Percentiles rank a stretch among this genome's conserved stretches.
Evolutionary conservation across 106 monocot species (phyloP).

Genomic region (Gastrodia elata): DNA sequence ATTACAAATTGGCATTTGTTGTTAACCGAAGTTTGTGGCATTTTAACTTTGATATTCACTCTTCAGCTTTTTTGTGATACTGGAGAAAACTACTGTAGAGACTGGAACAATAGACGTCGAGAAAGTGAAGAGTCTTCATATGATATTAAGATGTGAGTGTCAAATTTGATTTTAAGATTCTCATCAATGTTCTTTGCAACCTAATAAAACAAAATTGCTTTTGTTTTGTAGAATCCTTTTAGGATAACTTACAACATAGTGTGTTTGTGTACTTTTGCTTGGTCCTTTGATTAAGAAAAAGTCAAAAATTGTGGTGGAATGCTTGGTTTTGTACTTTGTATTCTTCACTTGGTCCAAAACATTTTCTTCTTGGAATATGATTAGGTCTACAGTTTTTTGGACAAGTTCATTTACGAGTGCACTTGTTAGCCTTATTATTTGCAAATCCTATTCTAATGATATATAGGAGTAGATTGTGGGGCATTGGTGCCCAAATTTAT

Average conservation of each 20-base stretch:
- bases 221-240: background rate
- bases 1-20: background rate
- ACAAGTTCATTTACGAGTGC: background rate
- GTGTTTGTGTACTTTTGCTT: background rate
- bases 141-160: slow-evolving; percentile 66
- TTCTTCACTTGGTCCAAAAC: background rate
- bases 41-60: slow-evolving; percentile 8
- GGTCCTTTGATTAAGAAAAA: background rate
- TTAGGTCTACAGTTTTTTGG: background rate
- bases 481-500: background rate
- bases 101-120: slow-evolving; percentile 72
- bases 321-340: background rate
- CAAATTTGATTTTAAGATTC: background rate
- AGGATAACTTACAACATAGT: background rate
- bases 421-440: background rate
- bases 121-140: slow-evolving; percentile 60
- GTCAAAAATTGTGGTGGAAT: background rate
- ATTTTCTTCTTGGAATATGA: background rate
- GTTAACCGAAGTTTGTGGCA: background rate
- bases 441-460: background rate
- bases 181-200: background rate
- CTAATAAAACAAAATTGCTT: too few species aligned
- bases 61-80: slow-evolving; percentile 86
- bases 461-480: background rate
- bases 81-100: slow-evolving; percentile 64